Evolutionary conservation across 148 eudicot genomes (phyloP).

Genomic region (Rhododendron molle): DNA sequence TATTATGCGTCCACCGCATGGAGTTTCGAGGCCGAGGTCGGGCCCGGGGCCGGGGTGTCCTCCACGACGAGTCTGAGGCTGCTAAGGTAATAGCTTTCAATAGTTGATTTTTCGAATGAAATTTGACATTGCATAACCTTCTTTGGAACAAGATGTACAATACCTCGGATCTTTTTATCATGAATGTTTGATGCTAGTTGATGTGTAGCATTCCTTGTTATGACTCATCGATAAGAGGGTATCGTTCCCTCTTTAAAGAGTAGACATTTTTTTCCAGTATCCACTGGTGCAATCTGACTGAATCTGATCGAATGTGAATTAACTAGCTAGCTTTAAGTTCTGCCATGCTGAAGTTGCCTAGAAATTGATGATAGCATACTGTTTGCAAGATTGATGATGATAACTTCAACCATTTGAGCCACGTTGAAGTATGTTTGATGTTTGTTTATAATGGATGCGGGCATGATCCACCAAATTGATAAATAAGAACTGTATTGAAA

Average conservation of each 20-base stretch:
- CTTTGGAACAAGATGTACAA: too few species aligned
- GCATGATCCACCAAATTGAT: background rate
- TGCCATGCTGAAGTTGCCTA: background rate
- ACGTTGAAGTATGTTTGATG: background rate
- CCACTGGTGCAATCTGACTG: background rate
- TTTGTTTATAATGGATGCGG: background rate
- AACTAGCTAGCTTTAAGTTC: background rate
- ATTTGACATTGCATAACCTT: too few species aligned
- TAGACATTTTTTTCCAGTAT: background rate
- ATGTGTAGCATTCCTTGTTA: background rate
- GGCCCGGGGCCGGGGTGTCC: too few species aligned
- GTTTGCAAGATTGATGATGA: background rate
- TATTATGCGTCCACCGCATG: too few species aligned
- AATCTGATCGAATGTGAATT: background rate
- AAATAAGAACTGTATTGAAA: background rate
- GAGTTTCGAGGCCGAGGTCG: too few species aligned
- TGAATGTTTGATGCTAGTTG: background rate
- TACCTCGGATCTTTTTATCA: background rate
- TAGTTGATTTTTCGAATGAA: too few species aligned
- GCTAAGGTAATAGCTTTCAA: too few species aligned
- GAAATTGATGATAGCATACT: background rate
- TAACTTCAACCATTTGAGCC: background rate
- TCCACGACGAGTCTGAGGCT: too few species aligned
- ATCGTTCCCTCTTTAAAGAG: background rate
- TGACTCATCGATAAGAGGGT: background rate